Conservation (phyloP, 352 stramenopile species). For the Phytophthora sp. region DNA sequence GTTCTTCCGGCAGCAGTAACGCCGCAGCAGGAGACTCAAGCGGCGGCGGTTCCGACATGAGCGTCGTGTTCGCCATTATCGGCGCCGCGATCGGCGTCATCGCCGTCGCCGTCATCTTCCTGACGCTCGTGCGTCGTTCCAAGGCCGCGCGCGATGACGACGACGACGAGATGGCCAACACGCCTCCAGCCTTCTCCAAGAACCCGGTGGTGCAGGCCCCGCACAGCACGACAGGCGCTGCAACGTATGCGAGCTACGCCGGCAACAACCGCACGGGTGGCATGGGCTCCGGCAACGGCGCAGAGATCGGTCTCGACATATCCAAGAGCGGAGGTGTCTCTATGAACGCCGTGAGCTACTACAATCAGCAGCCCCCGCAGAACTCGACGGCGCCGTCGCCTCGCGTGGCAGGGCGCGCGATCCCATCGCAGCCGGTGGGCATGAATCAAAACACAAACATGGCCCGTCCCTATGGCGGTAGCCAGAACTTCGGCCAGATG, state of each 20-base stretch:
- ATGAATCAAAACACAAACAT: slow-evolving; percentile 22
- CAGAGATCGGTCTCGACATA: slow-evolving; percentile 31
- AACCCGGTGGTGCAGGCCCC: slow-evolving; percentile 36
- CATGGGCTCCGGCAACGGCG: slow-evolving; percentile 18
- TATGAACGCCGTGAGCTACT: slow-evolving; percentile 56
- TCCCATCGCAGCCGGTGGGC: slow-evolving; percentile 49
- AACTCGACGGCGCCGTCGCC: slow-evolving; percentile 49
- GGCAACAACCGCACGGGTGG: slow-evolving; percentile 29
- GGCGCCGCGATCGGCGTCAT: slow-evolving; percentile 81
- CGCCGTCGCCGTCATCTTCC: slow-evolving; percentile 77
- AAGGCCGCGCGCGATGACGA: slow-evolving; percentile 66
- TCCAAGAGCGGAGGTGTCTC: slow-evolving; percentile 28
- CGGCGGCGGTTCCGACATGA: slow-evolving; percentile 59
- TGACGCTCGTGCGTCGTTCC: slow-evolving; percentile 77
- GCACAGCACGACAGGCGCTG: slow-evolving; percentile 34
- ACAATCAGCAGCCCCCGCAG: slow-evolving; percentile 56
- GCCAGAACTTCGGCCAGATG: slow-evolving; percentile 27
- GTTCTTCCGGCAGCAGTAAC: slow-evolving; percentile 23
- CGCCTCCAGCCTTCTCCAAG: slow-evolving; percentile 43
- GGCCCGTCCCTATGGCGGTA: slow-evolving; percentile 15
- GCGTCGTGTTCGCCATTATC: slow-evolving; percentile 79
- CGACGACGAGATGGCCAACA: slow-evolving; percentile 59
- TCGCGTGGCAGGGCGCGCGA: slow-evolving; percentile 50
- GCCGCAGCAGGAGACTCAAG: slow-evolving; percentile 18
- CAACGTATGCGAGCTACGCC: slow-evolving; percentile 44